Conservation (phyloP, 768 basidiomycete genomes). For the Psilocybe tampanensis region DNA sequence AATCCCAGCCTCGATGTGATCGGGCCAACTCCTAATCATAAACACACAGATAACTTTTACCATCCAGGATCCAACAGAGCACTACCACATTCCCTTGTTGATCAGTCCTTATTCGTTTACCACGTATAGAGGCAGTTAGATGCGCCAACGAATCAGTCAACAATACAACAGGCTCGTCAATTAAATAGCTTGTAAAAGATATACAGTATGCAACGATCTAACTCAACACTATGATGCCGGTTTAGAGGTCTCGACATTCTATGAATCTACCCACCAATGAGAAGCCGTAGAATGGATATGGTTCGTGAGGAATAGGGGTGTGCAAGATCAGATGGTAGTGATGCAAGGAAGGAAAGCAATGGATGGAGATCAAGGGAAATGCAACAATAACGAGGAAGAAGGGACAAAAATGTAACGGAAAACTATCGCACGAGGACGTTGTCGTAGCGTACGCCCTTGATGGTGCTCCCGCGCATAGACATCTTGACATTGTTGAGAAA, state of each 20-base stretch:
- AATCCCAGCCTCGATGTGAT: slow-evolving; percentile 10
- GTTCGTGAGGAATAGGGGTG: slow-evolving; percentile 33
- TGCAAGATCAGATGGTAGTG: slow-evolving; percentile 32
- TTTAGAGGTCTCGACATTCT: slow-evolving; percentile 31
- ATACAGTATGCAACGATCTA: slow-evolving; percentile 25
- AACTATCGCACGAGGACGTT: slow-evolving; percentile 59
- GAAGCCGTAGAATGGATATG: slow-evolving; percentile 26
- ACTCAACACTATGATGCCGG: slow-evolving; percentile 20
- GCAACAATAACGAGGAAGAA: slow-evolving; percentile 16
- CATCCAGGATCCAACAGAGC: slow-evolving; percentile 71
- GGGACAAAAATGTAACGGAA: slow-evolving; percentile 8
- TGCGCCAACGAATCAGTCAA: slow-evolving; percentile 10
- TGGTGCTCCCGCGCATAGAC: slow-evolving; percentile 79
- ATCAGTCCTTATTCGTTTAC: slow-evolving; percentile 92
- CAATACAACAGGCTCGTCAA: slow-evolving; percentile 19
- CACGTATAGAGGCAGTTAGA: slow-evolving; percentile 88
- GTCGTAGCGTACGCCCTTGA: slow-evolving; percentile 83
- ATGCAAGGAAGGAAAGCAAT: slow-evolving; percentile 28
- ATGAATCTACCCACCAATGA: slow-evolving; percentile 35
- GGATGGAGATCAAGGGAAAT: slow-evolving; percentile 19
- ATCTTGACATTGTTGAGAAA: slow-evolving; percentile 86
- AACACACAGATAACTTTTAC: slow-evolving; percentile 73
- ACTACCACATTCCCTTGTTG: slow-evolving; percentile 90
- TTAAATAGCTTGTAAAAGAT: slow-evolving; percentile 28
- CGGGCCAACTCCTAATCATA: not conserved